phyloP scores from a whole-genome alignment of 345 rosid species.

The Isatis tinctoria region DNA sequence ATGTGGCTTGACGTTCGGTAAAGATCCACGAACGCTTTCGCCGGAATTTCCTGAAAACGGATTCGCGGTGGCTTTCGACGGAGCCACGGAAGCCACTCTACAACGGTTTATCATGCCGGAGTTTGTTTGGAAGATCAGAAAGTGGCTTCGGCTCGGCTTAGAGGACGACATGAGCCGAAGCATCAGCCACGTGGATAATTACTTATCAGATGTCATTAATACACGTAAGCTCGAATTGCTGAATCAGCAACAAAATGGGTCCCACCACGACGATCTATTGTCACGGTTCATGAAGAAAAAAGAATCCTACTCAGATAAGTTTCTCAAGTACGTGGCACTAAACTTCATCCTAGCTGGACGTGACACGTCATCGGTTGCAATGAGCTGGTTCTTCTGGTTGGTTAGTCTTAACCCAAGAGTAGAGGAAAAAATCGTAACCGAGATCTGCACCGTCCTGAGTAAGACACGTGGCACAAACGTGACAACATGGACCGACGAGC shows the following conservation, averaged over 20 bases:
- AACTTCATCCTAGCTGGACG: constrained; percentile 88
- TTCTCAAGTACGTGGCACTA: constrained; percentile 61
- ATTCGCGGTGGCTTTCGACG: constrained; percentile 64
- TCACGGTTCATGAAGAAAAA: constrained; percentile 74
- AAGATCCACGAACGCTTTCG: constrained; percentile 59
- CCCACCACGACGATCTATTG: constrained; percentile 59
- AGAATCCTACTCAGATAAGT: constrained; percentile 56
- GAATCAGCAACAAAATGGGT: constrained; percentile 34
- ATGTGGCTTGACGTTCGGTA: constrained; percentile 74
- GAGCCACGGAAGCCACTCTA: constrained; percentile 74
- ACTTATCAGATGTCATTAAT: constrained; percentile 53
- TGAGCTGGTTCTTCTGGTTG: constrained; percentile 77
- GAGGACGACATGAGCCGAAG: constrained; percentile 56
- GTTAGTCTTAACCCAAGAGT: constrained; percentile 45
- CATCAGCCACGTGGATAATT: constrained; percentile 47
- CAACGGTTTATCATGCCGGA: constrained; percentile 66
- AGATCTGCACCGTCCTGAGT: constrained; percentile 52
- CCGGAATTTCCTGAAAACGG: constrained; percentile 52
- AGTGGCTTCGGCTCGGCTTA: constrained; percentile 61
- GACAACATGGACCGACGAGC: constrained; percentile 48
- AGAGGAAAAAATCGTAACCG: constrained; percentile 57
- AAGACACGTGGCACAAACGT: constrained; percentile 50
- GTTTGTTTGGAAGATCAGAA: constrained; percentile 58
- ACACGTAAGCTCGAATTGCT: constrained; percentile 55
- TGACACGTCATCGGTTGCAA: constrained; percentile 72